Evolutionary conservation across 2,329 filamentous ascomycete species (phyloP), one percentile per base, ranked within the genome.

Genomic region (Neonectria punicea): DNA sequence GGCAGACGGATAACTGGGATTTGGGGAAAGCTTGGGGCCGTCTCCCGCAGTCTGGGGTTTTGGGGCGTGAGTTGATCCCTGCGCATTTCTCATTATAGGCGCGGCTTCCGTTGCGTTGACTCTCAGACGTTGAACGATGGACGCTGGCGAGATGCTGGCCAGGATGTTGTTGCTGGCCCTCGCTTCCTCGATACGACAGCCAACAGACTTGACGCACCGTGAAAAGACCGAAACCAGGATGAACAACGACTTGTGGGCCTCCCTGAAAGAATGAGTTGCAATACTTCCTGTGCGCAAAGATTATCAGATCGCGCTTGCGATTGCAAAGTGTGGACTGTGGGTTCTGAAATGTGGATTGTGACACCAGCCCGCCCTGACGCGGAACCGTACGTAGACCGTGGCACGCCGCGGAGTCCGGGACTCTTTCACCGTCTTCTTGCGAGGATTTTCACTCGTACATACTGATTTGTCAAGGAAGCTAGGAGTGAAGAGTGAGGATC

Each of bases 21-120:
- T 59, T 55, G 50, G 59, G 63, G 63, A 58, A 54, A 59, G 43
- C 41, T 16, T 61, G 49, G 46, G 46, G 57, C 58, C 43, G 51
- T 58, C 28, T 43, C 25, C 44, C 9, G 18, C 54, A 62, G 53
- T 66, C 63, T 66, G 63, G 58, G 59, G 63, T 66, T 50, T 58
- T 39, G 58, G 54, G 59, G 41, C 34, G 25, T 59, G 59, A 55
- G 43, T 53, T 46, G 46, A 63, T 46, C 63, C 63, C 36, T 66
- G 63, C 32, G 49, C 20, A 36, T 25, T 34, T 50, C 50, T 63
- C 44, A 11, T 50, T 13, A 62, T 58, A 58, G 63, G 58, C 58
- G 53, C 63, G 58, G 36, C 51, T 66, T 66, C 54, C 58, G 47
- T 62, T 44, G 41, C 63, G 10, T 53, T 34, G 54, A 28, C 41